phyloP scores from a whole-genome alignment of 2,329 filamentous ascomycete species.

The Polychaeton citri region DNA sequence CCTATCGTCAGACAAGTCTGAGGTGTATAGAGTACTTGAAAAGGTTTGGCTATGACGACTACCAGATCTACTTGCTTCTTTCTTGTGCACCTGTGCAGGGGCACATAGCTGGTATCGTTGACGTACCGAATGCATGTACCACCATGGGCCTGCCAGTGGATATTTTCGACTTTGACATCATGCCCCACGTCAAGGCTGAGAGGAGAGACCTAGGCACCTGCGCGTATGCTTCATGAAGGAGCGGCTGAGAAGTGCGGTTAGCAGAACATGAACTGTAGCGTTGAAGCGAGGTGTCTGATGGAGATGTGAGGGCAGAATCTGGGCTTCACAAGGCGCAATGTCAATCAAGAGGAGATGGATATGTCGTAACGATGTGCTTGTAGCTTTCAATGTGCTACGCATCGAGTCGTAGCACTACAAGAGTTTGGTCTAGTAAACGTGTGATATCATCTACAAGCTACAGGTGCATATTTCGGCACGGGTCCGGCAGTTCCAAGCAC shows the following conservation, averaged over 20 bases:
- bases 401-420: too few species aligned
- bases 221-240: constrained; percentile 37
- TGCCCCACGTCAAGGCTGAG: constrained; percentile 47
- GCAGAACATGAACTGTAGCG: too few species aligned
- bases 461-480: too few species aligned
- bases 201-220: constrained; percentile 58
- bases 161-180: constrained; percentile 90
- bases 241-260: background rate
- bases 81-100: constrained; percentile 81
- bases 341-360: too few species aligned
- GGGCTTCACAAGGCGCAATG: too few species aligned
- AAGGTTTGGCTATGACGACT: constrained; percentile 54
- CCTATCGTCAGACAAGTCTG: constrained; percentile 70
- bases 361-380: too few species aligned
- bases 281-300: too few species aligned
- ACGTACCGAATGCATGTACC: constrained; percentile 75
- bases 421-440: too few species aligned
- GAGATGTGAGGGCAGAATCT: too few species aligned
- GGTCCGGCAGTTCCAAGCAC: too few species aligned
- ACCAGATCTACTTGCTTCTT: constrained; percentile 76
- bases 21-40: constrained; percentile 64
- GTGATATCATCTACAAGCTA: too few species aligned
- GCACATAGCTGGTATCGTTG: constrained; percentile 77
- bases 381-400: too few species aligned
- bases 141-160: constrained; percentile 82